A percentile compares a stretch with the other conserved stretches of the same genome.
Conservation (phyloP, 202 grass and related monocot species). For the Carex arenaria region DNA sequence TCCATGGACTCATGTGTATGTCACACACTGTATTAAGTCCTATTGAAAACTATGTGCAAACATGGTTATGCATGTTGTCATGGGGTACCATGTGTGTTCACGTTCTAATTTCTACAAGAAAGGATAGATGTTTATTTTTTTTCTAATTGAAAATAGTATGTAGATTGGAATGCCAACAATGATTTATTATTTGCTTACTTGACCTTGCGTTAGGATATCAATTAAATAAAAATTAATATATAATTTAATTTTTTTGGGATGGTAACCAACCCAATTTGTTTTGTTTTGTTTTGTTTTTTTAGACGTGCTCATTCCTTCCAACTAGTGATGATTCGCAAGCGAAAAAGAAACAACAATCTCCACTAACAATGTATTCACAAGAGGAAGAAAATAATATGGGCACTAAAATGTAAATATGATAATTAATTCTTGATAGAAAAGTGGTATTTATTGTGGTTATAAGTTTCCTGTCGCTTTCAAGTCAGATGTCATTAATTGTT, state of each 20-base stretch:
- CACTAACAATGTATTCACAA: background rate
- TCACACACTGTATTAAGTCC: constrained; percentile 4
- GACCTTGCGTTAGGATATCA: background rate
- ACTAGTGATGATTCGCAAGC: background rate
- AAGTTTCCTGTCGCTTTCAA: background rate
- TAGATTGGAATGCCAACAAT: constrained; percentile 5
- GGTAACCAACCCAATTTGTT: background rate
- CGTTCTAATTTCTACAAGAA: background rate
- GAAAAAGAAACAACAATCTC: background rate
- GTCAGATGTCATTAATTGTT: no score
- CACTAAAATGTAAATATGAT: background rate
- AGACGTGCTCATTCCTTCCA: background rate
- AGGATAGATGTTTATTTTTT: background rate
- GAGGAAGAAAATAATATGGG: background rate
- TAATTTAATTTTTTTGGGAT: background rate
- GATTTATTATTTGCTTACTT: background rate
- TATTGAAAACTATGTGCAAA: background rate
- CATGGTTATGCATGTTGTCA: background rate
- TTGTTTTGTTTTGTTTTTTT: background rate
- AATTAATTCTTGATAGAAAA: background rate
- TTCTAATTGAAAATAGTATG: background rate
- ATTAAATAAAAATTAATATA: background rate
- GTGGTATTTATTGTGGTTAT: background rate
- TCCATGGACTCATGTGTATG: background rate
- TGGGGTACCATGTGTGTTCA: constrained; percentile 3